Percentiles rank a stretch among this genome's conserved stretches.
phyloP scores from a whole-genome alignment of 305 asterid genomes.

The Rubia peregrina region DNA sequence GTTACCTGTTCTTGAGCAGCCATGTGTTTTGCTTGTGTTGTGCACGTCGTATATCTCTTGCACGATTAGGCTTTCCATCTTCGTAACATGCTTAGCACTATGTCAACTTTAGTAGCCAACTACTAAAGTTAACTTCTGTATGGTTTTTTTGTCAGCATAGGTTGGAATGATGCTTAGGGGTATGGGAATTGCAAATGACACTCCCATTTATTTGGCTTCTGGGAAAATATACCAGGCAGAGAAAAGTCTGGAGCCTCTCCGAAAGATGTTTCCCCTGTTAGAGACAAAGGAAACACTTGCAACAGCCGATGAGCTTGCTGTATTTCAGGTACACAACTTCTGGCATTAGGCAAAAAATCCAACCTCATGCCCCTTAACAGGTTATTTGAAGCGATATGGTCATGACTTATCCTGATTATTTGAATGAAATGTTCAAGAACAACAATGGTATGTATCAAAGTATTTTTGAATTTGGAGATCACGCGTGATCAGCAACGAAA shows the following conservation, averaged over 20 bases:
- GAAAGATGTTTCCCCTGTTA: slow-evolving; percentile 66
- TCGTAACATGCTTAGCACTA: not conserved
- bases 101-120: slow-evolving; percentile 14
- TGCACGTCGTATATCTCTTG: not conserved
- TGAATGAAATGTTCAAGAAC: not conserved
- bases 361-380: not conserved
- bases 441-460: not conserved
- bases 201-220: slow-evolving; percentile 77
- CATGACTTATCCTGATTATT: not conserved
- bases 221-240: slow-evolving; percentile 68
- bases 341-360: not conserved
- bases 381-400: not conserved
- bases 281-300: slow-evolving; percentile 72
- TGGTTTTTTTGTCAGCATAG: slow-evolving; percentile 86
- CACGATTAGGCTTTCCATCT: not conserved
- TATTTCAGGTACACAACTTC: slow-evolving; percentile 43
- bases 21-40: not conserved
- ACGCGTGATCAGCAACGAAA: not conserved
- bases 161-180: slow-evolving; percentile 95
- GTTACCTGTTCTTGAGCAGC: not conserved
- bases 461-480: not conserved
- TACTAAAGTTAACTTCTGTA: slow-evolving; percentile 27
- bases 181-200: slow-evolving; percentile 74
- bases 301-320: slow-evolving; percentile 63
- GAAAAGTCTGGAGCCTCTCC: slow-evolving; percentile 53